Base-by-base conservation (phyloP, 75 land plant species). In the Selaginella tamariscina region DNA sequence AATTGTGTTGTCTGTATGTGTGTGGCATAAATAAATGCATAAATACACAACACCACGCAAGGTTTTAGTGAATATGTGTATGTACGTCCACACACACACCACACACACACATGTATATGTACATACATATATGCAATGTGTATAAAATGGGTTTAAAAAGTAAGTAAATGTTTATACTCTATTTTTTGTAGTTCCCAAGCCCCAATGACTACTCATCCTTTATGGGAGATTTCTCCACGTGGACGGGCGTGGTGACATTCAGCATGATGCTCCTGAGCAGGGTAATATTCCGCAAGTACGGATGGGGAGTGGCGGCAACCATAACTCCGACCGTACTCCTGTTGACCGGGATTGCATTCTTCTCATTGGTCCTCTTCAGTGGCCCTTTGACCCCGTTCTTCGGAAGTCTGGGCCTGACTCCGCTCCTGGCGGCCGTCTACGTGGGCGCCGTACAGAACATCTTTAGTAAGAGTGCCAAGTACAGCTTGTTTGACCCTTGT, bases 401-500 rank as follows among this genome's bases (percentile, higher is more conserved):
- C 70, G 88, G 81, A 0, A 65, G 69, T 27, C 33, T 91, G 57
- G 99, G 99, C 2, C 32, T 95, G 84, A 95, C 99, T 64, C 99
- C 99, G 44, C 82, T 95, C 65, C 82, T 95, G 54, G 99, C 99
- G 62, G 99, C 99, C 32, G 99, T 95, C 18, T 95, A 87, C 76
- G 91, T 95, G 18, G 99, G 99, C 32, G 99, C 99, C 39, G 33
- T 95, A 63, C 99, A 95, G 70, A 95, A 95, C 67, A 95, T 95
- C 30, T 95, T 95, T 80, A 95, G 99, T 73, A 95, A 95, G 81
- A 90, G 96, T 77, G 92, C 99, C 9, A 95, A 95, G 73, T 95
- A 95, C 80, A 95, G 99, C 56, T 78, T 95, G 28, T 95, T 95
- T 75, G 99, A 95, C 62, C 99, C 99, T 55, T 95, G 99, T 87